Conservation (phyloP, 2,329 filamentous ascomycete species). For the Clonostachys rosea region DNA sequence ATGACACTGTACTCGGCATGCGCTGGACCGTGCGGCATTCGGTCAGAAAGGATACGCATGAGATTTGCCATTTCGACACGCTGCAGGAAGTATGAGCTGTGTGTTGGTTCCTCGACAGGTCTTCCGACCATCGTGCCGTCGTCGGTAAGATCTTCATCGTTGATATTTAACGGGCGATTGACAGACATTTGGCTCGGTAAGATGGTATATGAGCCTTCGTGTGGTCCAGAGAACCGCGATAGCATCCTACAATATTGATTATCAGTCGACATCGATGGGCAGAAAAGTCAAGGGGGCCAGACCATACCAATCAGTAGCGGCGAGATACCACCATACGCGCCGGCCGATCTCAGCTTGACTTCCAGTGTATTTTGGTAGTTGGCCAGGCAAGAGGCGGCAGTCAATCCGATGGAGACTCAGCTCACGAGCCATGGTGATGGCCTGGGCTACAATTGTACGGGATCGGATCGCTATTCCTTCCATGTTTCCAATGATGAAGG, state of each 20-base stretch:
- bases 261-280: no score
- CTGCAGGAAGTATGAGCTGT: constrained; percentile 36
- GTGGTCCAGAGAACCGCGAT: not conserved
- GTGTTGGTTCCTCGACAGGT: constrained; percentile 27
- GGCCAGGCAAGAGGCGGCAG: constrained; percentile 3
- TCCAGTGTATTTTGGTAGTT: no score
- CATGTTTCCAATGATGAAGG: constrained; percentile 16
- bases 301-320: constrained; percentile 32
- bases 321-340: constrained; percentile 35
- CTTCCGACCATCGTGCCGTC: constrained; percentile 10
- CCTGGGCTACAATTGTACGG: constrained; percentile 10
- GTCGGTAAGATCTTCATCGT: constrained; percentile 25
- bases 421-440: constrained; percentile 6
- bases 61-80: constrained; percentile 31
- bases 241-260: no score
- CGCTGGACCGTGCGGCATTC: constrained; percentile 10
- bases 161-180: constrained; percentile 30
- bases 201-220: constrained; percentile 33
- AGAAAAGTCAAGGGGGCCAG: not conserved
- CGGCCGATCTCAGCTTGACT: constrained; percentile 26
- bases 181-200: constrained; percentile 32
- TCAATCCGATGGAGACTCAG: constrained; percentile 28
- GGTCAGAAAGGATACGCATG: constrained; percentile 32
- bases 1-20: constrained; percentile 3
- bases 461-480: constrained; percentile 15